Base-by-base conservation (phyloP, 345 rosid genomes). In the Linum trigynum region DNA sequence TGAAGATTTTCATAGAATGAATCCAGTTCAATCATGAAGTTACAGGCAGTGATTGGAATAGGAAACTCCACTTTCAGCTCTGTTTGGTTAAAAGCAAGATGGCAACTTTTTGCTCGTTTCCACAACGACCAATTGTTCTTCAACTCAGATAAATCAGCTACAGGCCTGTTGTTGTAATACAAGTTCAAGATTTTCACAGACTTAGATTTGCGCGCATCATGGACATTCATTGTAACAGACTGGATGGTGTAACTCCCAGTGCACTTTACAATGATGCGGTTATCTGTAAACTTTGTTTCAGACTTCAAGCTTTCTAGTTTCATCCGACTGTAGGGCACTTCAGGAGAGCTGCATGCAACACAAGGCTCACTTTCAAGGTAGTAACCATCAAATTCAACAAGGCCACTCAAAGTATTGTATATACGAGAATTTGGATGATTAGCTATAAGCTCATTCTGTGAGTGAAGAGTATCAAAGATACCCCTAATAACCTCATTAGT, bases 321-420 rank as follows among this genome's bases (percentile, higher is more conserved):
- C 97, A 90, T 94, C 81, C 90, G 85, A 83, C 95, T 82, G 57
- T 90, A 94, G 15, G 97, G 99, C 50, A 94, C 97, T 82, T 94
- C 99, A 23, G 99, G 99, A 67, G 99, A 85, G 77, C 99, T 94
- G 83, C 99, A 94, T 65, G 97, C 85, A 66, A 94, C 99, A 82
- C 99, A 94, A 15, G 99, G 99, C 71, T 94, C 99, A 63, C 96
- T 94, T 84, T 94, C 99, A 64, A 94, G 97, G 82, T 90, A 94
- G 77, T 94, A 94, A 66, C 99, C 99, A 79, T 90, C 99, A 73
- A 94, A 94, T 68, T 90, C 99, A 74, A 94, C 97, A 59, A 94
- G 86, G 73, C 95, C 83, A 74, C 95, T 83, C 79, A 90, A 79
- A 61, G 97, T 87, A 72, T 81, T 94, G 75, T 94, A 94, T 67